Evolutionary conservation across 192 early-diverging fungal species (phyloP), one percentile per base, ranked within the genome.

Genomic region (Thamnidium elegans): DNA sequence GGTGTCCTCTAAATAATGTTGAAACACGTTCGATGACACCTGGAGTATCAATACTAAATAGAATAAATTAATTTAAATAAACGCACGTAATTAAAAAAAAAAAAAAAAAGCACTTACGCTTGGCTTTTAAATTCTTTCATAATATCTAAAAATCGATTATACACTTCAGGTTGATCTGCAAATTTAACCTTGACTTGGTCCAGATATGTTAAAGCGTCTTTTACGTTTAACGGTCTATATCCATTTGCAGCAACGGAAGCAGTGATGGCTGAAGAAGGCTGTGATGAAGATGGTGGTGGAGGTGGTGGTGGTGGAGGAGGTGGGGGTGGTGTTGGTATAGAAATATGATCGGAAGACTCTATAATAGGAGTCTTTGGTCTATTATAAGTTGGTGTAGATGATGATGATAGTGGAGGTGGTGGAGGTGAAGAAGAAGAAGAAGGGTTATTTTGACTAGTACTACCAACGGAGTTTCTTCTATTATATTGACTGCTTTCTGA

Each of bases 111-210:
- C 45, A 82, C 81, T 79, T 78, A 92, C 90, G 77, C 83, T 69
- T 96, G 94, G 62, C 91, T 90, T 78, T 98, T 98, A 74, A 99
- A 99, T 70, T 99, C 97, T 81, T 97, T 97, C 97, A 99, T 99
- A 48, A 98, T 98, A 71, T 97, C 96, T 68, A 99, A 64, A 72
- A 99, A 99, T 53, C 87, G 84, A 66, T 96, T 98, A 76, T 99
- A 99, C 1, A 98, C 94, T 61, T 96, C 93, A 2, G 95, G 94
- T 5, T 92, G 86, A 62, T 94, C 88, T 50, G 85, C 79, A 68
- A 99, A 99, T 66, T 93, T 90, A 31, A 87, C 82, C 72, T 96
- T 95, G 17, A 99, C 97, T 71, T 94, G 82, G 67, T 99, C 97
- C 43, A 99, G 80, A 73, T 99, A 99, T 31, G 92, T 87, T 42